Evolutionary conservation across 495 filamentous ascomycete genomes (phyloP).

Genomic region (Penicillium riverlandense): DNA sequence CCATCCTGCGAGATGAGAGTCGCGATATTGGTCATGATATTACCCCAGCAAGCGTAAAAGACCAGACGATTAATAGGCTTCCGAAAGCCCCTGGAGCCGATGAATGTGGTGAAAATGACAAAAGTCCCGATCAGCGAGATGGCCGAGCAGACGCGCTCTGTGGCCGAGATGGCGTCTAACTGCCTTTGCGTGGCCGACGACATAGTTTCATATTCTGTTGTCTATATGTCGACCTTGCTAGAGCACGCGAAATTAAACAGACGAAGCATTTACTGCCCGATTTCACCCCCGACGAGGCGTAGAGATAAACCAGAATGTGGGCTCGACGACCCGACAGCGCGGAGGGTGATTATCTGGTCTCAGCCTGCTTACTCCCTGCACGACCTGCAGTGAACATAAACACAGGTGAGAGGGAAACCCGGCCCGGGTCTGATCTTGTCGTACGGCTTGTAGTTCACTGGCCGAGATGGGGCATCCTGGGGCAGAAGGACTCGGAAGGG

Average conservation of each 20-base stretch:
- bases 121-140: conserved; percentile 66
- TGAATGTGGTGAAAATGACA: conserved; percentile 70
- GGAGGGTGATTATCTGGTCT: no score
- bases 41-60: conserved; percentile 81
- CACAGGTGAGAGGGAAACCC: no score
- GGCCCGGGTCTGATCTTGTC: no score
- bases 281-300: neutral
- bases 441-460: no score
- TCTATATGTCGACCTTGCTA: neutral
- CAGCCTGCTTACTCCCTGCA: no score
- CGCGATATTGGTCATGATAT: conserved; percentile 72
- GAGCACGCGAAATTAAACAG: no score
- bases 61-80: conserved; percentile 88
- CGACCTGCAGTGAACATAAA: no score
- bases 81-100: conserved; percentile 36
- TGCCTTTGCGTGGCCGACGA: conserved; percentile 10
- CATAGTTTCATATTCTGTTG: conserved; percentile 13
- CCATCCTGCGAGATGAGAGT: conserved; percentile 65
- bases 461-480: no score
- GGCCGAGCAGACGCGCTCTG: conserved; percentile 61
- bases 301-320: neutral
- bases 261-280: no score
- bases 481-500: no score
- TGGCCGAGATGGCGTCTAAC: conserved; percentile 43
- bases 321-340: no score